Base-by-base conservation (phyloP, 139 green algal species). In the Picochlorum sp. region DNA sequence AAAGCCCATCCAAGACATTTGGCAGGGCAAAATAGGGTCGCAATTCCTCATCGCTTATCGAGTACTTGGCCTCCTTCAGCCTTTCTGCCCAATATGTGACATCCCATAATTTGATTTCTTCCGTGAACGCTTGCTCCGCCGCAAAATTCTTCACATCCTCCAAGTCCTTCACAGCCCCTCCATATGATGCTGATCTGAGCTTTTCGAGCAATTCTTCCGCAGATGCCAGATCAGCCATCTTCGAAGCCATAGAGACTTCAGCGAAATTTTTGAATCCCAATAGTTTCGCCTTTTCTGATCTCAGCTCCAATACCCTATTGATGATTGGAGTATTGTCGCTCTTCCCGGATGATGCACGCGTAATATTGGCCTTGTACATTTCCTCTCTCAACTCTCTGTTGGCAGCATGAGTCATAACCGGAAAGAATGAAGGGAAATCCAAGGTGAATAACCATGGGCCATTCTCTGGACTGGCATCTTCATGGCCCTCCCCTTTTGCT, bases 371-470 rank as follows among this genome's bases (percentile, higher is more conserved):
- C 10, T 76, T 67, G 85, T 98, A 98, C 68, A 96, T 60, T 75
- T 97, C 88, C 76, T 98, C 91, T 6, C 91, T 67, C 59, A 98
- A 76, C 7, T 65, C 65, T 12, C 66, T 70, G 74, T 90, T 93
- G 65, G 87, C 86, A 54, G 75, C 76, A 69, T 97, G 89, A 20
- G 72, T 82, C 60, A 95, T 78, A 31, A 97, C 75, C 1, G 89
- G 79, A 20, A 88, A 65, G 76, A 92, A 96, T 39, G 64, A 87
- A 29, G 91, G 91, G 50, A 93, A 82, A 79, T 98, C 91, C 28
- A 98, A 79, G 1, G 89, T 97, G 65, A 98, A 76, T 10, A 96
- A 65, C 89, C 90, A 97, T 20, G 90, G 90, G 0, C 90, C 90
- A 0, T 62, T 55, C 75, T 90, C 85, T 4, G 82, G 14, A 16